These are phyloP conservation scores for Auricularia sp. DNA, from an alignment of 768 basidiomycete genomes.

Conservation along the genomic window DNA sequence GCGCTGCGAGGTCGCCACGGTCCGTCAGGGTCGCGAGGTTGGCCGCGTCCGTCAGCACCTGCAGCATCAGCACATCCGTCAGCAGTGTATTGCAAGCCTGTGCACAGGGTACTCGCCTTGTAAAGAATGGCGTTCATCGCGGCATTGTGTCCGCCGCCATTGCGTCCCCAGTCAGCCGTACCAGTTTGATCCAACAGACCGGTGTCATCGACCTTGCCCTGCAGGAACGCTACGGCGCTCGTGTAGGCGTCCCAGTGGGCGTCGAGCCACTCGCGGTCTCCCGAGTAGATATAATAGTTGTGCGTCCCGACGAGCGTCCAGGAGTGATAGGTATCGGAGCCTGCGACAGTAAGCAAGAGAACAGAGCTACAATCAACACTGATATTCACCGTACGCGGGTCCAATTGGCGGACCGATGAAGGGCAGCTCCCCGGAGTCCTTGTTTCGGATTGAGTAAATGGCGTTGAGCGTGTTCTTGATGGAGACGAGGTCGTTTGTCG, in stretches of 20 bases:
- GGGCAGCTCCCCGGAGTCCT: conserved; percentile 31
- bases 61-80: background rate
- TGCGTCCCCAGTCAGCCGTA: conserved; percentile 45
- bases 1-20: conserved; percentile 22
- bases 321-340: conserved; percentile 42
- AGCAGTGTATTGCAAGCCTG: background rate
- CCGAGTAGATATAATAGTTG: conserved; percentile 48
- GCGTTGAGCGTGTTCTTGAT: conserved; percentile 25
- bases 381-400: background rate
- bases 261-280: conserved; percentile 41
- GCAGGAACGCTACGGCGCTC: conserved; percentile 43
- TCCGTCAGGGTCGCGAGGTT: conserved; percentile 34
- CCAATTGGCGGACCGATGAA: background rate
- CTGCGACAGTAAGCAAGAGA: background rate
- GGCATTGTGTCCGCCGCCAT: conserved; percentile 45
- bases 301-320: conserved; percentile 55
- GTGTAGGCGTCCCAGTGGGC: conserved; percentile 41
- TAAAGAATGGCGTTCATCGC: conserved; percentile 48
- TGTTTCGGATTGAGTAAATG: background rate
- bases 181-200: conserved; percentile 50
- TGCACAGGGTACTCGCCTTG: conserved; percentile 11
- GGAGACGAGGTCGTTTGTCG: conserved; percentile 46
- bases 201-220: conserved; percentile 32
- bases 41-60: conserved; percentile 40
- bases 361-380: background rate